Evolutionary conservation across 352 stramenopile species (phyloP).

Genomic region (Salisapilia sapeloensis): DNA sequence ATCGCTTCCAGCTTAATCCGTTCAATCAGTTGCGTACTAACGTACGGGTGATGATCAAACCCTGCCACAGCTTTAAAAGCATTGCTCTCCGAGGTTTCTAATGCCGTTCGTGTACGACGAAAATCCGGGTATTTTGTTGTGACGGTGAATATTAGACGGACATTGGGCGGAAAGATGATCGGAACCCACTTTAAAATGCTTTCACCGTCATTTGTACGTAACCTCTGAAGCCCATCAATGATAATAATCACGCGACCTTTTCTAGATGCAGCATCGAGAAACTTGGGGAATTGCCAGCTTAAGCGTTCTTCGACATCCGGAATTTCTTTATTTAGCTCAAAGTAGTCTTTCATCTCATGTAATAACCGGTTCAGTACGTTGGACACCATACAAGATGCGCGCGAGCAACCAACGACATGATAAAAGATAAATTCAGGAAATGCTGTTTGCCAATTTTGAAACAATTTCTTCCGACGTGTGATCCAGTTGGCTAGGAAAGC

Average conservation of each 20-base stretch:
- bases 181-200: conserved; percentile 86
- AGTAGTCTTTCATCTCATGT: conserved; percentile 81
- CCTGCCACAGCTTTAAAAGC: too few relatives aligned
- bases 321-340: conserved; percentile 78
- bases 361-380: conserved; percentile 79
- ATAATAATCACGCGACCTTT: conserved; percentile 83
- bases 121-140: conserved; percentile 21
- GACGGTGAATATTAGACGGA: conserved; percentile 71
- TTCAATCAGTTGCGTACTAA: conserved; percentile 66
- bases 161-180: conserved; percentile 72
- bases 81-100: too few relatives aligned
- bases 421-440: conserved; percentile 84
- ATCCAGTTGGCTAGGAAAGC: conserved; percentile 74
- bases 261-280: conserved; percentile 79
- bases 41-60: conserved; percentile 12
- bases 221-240: conserved; percentile 77
- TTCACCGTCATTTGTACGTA: conserved; percentile 75
- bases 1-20: conserved; percentile 70
- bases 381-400: conserved; percentile 73
- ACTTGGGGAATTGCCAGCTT: conserved; percentile 83
- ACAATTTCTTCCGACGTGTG: conserved; percentile 69
- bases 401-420: conserved; percentile 79
- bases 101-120: neutral
- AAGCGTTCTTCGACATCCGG: conserved; percentile 74
- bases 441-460: conserved; percentile 65